Base-by-base conservation (phyloP, 805 yeast species). In the Komagataella pastoris region DNA sequence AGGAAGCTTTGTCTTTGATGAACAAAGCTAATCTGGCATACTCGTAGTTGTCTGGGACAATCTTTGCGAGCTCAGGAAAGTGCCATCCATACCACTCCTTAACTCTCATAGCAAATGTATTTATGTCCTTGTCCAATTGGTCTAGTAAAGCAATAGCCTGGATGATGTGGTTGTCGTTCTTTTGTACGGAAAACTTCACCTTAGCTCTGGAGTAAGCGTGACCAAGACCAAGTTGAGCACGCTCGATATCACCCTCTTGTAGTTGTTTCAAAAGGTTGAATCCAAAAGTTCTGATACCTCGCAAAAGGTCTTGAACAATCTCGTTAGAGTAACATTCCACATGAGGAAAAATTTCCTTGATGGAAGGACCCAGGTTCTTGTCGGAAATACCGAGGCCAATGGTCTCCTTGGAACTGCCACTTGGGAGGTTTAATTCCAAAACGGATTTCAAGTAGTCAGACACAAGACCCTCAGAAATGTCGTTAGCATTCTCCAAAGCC, bases 21-120 rank as follows among this genome's bases (percentile, higher is more conserved):
- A 77, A 76, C 56, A 88, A 72, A 55, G 88, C 87, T 56, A 91
- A 77, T 67, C 78, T 81, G 59, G 97, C 96, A 69, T 78, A 90
- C 56, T 76, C 73, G 74, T 85, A 86, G 77, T 88, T 89, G 71
- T 90, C 97, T 59, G 88, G 81, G 51, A 87, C 95, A 62, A 90
- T 79, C 72, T 85, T 87, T 61, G 95, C 93, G 72, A 89, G 80
- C 74, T 89, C 97, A 54, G 97, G 97, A 83, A 93, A 89, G 69
- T 89, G 97, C 97, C 97, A 89, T 62, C 96, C 95, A 73, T 89
- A 89, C 97, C 97, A 89, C 73, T 89, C 97, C 75, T 89, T 88
- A 59, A 86, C 93, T 72, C 97, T 83, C 97, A 89, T 89, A 54
- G 97, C 84, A 69, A 87, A 93, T 54, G 97, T 90, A 77, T 93